A percentile compares a stretch with the other conserved stretches of the same genome.
Evolutionary conservation across 768 basidiomycete genomes (phyloP).

Genomic region (Boletus tomentosulus): DNA sequence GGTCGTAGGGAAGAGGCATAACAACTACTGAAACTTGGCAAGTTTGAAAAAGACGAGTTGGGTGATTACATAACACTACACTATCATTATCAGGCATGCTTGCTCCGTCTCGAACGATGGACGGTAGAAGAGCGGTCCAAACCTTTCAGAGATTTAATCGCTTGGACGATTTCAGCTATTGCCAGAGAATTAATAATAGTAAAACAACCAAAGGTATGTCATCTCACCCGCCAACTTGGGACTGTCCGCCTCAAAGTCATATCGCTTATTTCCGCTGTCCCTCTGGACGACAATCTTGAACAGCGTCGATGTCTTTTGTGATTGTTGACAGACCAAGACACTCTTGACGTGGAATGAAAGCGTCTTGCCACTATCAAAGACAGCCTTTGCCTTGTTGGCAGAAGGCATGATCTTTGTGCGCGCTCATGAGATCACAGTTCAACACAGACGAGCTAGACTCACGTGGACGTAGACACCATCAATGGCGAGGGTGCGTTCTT

Average conservation of each 20-base stretch:
- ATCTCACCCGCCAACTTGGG: conserved; percentile 69
- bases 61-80: too few species aligned
- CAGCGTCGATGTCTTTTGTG: conserved; percentile 68
- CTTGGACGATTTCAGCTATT: conserved; percentile 73
- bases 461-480: conserved; percentile 95
- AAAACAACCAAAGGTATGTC: background rate
- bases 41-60: background rate
- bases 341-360: conserved; percentile 90
- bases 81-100: conserved; percentile 43
- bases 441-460: conserved; percentile 17
- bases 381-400: conserved; percentile 69
- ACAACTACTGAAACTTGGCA: background rate
- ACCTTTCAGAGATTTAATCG: conserved; percentile 60
- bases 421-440: background rate
- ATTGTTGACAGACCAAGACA: conserved; percentile 79
- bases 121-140: conserved; percentile 64
- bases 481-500: conserved; percentile 87
- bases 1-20: conserved; percentile 68
- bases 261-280: conserved; percentile 76
- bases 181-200: conserved; percentile 3
- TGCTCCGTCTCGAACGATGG: conserved; percentile 58
- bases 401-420: conserved; percentile 78
- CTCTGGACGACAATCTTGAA: conserved; percentile 89
- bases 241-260: conserved; percentile 95
- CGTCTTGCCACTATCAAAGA: conserved; percentile 88